Base-by-base conservation (phyloP, 179 eudicot species). In the Gypsophila paniculata region DNA sequence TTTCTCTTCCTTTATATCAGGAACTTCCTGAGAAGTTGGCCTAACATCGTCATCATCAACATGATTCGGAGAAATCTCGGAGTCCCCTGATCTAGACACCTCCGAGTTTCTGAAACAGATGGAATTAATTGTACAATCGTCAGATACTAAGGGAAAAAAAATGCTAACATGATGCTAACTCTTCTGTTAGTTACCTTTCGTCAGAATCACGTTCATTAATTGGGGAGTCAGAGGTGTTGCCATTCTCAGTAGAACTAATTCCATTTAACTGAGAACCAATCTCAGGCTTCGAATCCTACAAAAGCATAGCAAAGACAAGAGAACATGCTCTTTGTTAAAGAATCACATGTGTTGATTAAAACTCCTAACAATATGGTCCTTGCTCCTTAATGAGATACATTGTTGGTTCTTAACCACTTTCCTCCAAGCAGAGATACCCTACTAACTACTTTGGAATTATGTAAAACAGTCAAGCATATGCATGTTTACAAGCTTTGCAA, bases 241-340 rank as follows among this genome's bases (percentile, higher is more conserved):
- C 74, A 68, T 62, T 78, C 80, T 88, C 96, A 77, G 67, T 75
- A 26, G 65, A 59, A 74, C 70, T 26, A 70, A 71, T 82, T 65
- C 81, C 92, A 76, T 85, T 83, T 72, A 76, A 81, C 73, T 75
- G 85, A 76, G 79, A 80, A 65, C 72, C 73, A 49, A 72, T 62
- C 77, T 84, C 96, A 58, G 83, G 75, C 67, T 79, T 84, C 61
- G 84, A 71, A 75, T 85, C 96, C 97, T 91, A 51, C 57, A 53
- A 49, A 71, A 64, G 25, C 44, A 5, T 38, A 46, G 38, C 11
- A 29, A 32, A 61, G 52, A 73, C 32, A 34, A 18, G 25, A 25
- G 34, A 29, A 22, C 49, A 34, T 34, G 14, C 48, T 17, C 26
- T 9, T 29, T 9, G 11, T 13, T 61, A 61, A 10, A 61, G 39